Base-by-base conservation (phyloP, 164 flowering plant species). In the Tetracentron sinense region DNA sequence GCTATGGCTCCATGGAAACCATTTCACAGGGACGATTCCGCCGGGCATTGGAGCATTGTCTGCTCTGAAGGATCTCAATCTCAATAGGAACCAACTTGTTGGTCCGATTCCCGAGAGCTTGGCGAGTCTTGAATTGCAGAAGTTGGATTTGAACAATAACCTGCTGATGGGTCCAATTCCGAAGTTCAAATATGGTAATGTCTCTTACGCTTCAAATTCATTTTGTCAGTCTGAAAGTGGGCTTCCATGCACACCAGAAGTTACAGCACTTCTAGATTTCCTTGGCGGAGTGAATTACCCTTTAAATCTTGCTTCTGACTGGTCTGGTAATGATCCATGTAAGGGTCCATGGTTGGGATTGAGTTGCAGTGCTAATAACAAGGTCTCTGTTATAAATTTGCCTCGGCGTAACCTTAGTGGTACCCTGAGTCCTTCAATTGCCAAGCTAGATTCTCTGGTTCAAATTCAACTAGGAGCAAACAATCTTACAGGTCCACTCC, bases 261-360 rank as follows among this genome's bases (percentile, higher is more conserved):
- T 91, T 54, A 67, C 67, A 49, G 79, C 82, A 22, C 87, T 91
- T 63, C 31, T 91, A 51, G 87, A 76, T 72, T 82, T 91, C 60
- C 93, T 88, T 70, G 70, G 64, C 35, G 80, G 59, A 54, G 26
- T 85, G 64, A 68, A 77, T 67, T 91, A 80, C 63, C 95, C 95
- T 0, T 11, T 29, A 11, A 69, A 29, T 51, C 80, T 88, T 58
- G 84, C 73, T 55, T 70, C 83, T 59, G 46, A 67, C 12, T 91
- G 97, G 97, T 48, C 71, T 64, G 96, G 93, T 38, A 88, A 91
- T 77, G 74, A 83, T 72, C 95, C 97, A 7, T 91, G 97, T 70
- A 19, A 56, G 29, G 81, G 70, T 26, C 75, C 75, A 14, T 90
- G 96, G 96, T 59, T 80, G 49, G 94, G 96, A 42, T 56, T 90